These are phyloP conservation scores for Arabidopsis hybrid DNA, from an alignment of 441 rosid species.

Conservation along the genomic window DNA sequence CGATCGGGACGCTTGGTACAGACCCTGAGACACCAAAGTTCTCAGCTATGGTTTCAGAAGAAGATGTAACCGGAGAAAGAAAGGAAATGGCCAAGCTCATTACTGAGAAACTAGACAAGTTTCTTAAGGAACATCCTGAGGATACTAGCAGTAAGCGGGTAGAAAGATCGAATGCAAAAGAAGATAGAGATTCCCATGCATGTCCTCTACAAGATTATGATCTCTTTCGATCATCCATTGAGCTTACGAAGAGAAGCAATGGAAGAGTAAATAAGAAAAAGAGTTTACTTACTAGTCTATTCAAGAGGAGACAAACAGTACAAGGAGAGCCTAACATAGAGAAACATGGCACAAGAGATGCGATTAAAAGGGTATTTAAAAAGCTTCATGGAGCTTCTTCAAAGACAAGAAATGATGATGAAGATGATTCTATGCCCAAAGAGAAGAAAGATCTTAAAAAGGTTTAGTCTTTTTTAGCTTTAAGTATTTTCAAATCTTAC, in stretches of 20 bases:
- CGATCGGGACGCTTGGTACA: conserved; percentile 36
- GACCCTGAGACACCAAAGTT: conserved; percentile 46
- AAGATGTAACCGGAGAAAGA: conserved; percentile 12
- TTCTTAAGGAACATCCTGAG: conserved; percentile 25
- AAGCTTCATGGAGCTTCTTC: conserved; percentile 31
- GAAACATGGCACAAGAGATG: conserved; percentile 29
- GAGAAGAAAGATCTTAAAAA: conserved; percentile 33
- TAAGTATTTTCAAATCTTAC: background rate
- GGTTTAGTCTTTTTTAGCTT: conserved; percentile 30
- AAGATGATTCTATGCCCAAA: conserved; percentile 17
- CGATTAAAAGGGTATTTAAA: conserved; percentile 1
- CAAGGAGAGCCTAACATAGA: conserved; percentile 3
- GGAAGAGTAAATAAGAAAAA: conserved; percentile 13
- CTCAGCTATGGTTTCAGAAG: conserved; percentile 15
- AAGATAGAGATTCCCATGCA: background rate
- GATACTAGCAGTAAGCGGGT: background rate
- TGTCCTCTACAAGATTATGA: conserved; percentile 14
- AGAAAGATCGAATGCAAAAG: conserved; percentile 17
- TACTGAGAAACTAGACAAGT: conserved; percentile 37
- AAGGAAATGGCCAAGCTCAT: conserved; percentile 25
- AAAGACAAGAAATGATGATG: conserved; percentile 15
- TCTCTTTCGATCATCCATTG: conserved; percentile 1
- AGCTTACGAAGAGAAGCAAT: conserved; percentile 20
- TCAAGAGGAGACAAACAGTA: conserved; percentile 21
- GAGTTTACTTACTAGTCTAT: conserved; percentile 16